phyloP scores from a whole-genome alignment of 2,329 filamentous ascomycete genomes.

The Tolypocladium pustulatum region DNA sequence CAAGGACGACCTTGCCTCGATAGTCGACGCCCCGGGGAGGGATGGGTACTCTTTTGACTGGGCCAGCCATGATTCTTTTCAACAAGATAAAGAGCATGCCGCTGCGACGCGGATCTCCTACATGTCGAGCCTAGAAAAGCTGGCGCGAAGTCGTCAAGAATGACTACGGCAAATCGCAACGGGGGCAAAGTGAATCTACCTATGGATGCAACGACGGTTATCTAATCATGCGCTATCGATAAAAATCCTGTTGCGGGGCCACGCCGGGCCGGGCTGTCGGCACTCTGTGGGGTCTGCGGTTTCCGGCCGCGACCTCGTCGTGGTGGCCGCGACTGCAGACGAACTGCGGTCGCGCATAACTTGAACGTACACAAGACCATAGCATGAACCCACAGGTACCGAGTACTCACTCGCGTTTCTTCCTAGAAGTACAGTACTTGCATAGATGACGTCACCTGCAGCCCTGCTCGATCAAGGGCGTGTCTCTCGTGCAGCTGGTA shows the following conservation, averaged over 20 bases:
- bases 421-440: background rate
- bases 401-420: background rate
- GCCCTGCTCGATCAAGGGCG: background rate
- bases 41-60: constrained; percentile 64
- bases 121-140: constrained; percentile 5
- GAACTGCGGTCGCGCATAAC: background rate
- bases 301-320: background rate
- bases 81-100: constrained; percentile 23
- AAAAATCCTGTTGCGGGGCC: background rate
- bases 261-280: background rate
- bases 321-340: background rate
- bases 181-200: background rate
- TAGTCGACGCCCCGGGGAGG: constrained; percentile 87
- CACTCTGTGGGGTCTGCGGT: background rate
- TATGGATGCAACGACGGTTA: background rate
- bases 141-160: background rate
- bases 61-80: constrained; percentile 46
- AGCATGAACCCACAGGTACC: background rate
- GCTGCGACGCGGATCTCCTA: constrained; percentile 1
- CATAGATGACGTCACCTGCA: background rate
- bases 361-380: background rate
- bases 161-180: background rate
- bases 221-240: constrained; percentile 1
- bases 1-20: constrained; percentile 84
- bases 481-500: background rate